Base-by-base conservation (phyloP, 176 grass and related monocot species). In the Leersia perrieri region DNA sequence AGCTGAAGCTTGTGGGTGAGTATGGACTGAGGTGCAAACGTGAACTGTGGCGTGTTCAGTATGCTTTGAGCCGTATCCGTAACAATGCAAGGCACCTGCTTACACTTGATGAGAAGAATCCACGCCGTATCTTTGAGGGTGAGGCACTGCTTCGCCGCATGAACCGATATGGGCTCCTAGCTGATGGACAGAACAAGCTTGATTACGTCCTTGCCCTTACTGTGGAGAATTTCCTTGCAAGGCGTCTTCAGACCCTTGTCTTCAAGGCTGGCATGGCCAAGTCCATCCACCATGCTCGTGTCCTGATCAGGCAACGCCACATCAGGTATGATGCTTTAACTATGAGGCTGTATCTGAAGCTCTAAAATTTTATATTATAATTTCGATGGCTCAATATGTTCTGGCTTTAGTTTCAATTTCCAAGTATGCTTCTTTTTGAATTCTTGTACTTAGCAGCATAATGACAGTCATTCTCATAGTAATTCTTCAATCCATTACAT, bases 191-290 rank as follows among this genome's bases (percentile, higher is more conserved):
- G 53, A 88, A 83, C 86, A 88, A 88, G 57, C 85, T 88, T 57
- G 79, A 88, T 82, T 87, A 87, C 23, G 85, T 87, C 51, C 79
- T 87, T 10, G 85, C 85, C 15, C 79, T 87, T 34, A 87, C 85
- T 14, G 85, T 87, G 11, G 79, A 87, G 79, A 87, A 82, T 72
- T 87, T 87, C 65, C 70, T 87, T 15, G 85, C 80, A 41, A 79
- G 85, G 62, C 79, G 88, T 42, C 88, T 90, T 32, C 88, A 90
- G 73, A 86, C 88, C 53, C 65, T 82, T 1, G 88, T 90, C 42
- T 90, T 90, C 83, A 90, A 90, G 79, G 76, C 80, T 49, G 88
- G 88, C 30, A 90, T 86, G 88, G 88, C 88, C 18, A 90, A 90
- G 74, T 90, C 88, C 23, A 90, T 90, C 78, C 88, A 90, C 63